Conservation (phyloP, 139 green algal genomes). For the Chlorella sp. region DNA sequence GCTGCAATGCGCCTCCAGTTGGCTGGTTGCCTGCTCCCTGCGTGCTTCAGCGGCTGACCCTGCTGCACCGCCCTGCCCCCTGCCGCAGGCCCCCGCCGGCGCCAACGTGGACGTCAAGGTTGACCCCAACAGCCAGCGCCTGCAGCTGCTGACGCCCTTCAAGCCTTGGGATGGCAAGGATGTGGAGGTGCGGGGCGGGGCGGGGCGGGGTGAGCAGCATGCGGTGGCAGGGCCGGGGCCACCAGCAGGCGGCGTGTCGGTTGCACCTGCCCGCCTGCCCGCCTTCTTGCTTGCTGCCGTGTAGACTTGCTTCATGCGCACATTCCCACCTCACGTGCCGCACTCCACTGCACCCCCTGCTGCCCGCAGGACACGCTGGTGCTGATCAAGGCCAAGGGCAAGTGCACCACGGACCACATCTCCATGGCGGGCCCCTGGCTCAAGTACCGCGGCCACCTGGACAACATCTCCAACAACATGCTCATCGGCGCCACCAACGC, state of each 20-base stretch:
- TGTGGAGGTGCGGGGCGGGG: slow-evolving; percentile 41
- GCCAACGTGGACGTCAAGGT: slow-evolving; percentile 61
- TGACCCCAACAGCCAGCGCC: slow-evolving; percentile 75
- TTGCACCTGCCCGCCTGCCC: neutral
- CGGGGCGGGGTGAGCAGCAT: neutral
- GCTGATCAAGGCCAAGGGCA: slow-evolving; percentile 87
- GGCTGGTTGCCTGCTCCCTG: slow-evolving; percentile 29
- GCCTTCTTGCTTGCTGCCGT: neutral
- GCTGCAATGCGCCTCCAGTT: too few relatives aligned
- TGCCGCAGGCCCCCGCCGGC: slow-evolving; percentile 59
- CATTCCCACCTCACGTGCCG: neutral
- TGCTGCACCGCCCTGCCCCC: neutral
- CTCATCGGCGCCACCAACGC: slow-evolving; percentile 95
- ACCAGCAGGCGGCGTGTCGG: neutral
- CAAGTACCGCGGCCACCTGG: slow-evolving; percentile 97
- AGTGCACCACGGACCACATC: slow-evolving; percentile 99
- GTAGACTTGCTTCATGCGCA: neutral
- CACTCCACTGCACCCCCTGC: neutral
- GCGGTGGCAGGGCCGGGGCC: neutral
- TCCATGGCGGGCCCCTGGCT: slow-evolving; percentile 97
- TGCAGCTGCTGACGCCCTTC: slow-evolving; percentile 94
- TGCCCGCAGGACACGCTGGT: slow-evolving; percentile 51
- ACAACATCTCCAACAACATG: slow-evolving; percentile 99
- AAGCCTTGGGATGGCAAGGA: slow-evolving; percentile 83
- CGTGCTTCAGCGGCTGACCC: neutral